Conservation (phyloP, 1,139 yeast genomes). For the Debaryomycetaceae sp. region DNA sequence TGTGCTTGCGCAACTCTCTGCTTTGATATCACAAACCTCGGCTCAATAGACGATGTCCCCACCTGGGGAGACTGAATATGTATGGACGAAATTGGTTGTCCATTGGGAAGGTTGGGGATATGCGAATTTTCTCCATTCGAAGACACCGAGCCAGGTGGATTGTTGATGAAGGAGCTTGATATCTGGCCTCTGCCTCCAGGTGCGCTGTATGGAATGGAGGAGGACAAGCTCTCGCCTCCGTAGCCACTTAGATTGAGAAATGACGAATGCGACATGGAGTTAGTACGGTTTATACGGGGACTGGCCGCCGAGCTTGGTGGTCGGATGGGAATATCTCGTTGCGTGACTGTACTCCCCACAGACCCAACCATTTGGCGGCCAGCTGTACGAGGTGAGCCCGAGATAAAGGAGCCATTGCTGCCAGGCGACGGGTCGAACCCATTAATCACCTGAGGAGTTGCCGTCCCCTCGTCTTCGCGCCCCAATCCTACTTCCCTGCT, state of each 20-base stretch:
- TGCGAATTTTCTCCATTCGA: conserved; percentile 16
- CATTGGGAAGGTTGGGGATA: conserved; percentile 48
- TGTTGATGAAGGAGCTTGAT: conserved; percentile 11
- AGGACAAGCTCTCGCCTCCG: conserved; percentile 50
- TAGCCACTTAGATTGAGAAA: conserved; percentile 32
- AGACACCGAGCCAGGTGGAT: conserved; percentile 9
- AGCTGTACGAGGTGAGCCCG: conserved; percentile 13
- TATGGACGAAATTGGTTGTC: conserved; percentile 56
- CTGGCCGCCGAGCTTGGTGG: conserved; percentile 27
- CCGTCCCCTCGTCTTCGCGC: not conserved
- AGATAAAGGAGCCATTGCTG: conserved; percentile 9
- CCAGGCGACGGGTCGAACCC: conserved; percentile 18
- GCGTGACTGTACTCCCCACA: not conserved
- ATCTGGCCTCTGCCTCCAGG: conserved; percentile 52
- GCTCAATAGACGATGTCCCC: conserved; percentile 52
- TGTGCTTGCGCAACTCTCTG: conserved; percentile 64
- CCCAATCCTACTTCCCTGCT: not conserved
- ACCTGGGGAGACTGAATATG: conserved; percentile 71
- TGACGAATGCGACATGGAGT: conserved; percentile 43
- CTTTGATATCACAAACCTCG: conserved; percentile 69
- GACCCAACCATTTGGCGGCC: not conserved
- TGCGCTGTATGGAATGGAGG: conserved; percentile 68
- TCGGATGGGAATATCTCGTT: conserved; percentile 17
- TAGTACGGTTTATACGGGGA: conserved; percentile 42
- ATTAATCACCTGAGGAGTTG: conserved; percentile 11